A percentile compares a stretch with the other conserved stretches of the same genome.
phyloP scores from a whole-genome alignment of 306 rosid genomes.

The Sphenostylis stenocarpa region DNA sequence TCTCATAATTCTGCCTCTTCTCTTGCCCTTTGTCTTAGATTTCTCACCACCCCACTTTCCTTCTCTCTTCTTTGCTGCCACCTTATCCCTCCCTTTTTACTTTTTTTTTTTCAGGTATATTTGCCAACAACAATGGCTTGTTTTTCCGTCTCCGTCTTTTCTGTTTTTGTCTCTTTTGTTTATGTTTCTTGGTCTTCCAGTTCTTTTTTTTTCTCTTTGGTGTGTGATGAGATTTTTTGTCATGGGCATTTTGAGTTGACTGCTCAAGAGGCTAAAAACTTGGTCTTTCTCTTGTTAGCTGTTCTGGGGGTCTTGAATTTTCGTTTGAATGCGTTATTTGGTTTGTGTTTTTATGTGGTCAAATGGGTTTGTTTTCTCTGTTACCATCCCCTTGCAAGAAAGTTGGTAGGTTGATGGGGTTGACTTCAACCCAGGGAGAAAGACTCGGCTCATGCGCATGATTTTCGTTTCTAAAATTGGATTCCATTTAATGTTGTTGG shows the following conservation, averaged over 20 bases:
- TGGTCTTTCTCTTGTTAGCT: constrained; percentile 25
- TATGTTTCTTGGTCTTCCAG: constrained; percentile 21
- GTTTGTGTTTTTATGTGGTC: constrained; percentile 42
- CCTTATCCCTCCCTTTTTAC: constrained; percentile 37
- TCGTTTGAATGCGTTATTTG: constrained; percentile 27
- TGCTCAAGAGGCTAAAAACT: constrained; percentile 23
- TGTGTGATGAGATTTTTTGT: constrained; percentile 45
- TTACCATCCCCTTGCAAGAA: constrained; percentile 41
- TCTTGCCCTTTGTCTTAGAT: constrained; percentile 11
- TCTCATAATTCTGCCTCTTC: constrained; percentile 27
- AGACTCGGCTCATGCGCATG: constrained; percentile 34
- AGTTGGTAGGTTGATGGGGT: constrained; percentile 89
- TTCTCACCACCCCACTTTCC: constrained; percentile 31
- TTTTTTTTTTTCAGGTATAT: constrained; percentile 43
- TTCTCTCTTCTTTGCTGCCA: constrained; percentile 33
- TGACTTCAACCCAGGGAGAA: constrained; percentile 59
- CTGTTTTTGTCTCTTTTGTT: constrained; percentile 14
- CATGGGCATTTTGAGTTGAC: constrained; percentile 63
- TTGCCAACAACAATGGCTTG: constrained; percentile 28
- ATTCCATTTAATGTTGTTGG: constrained; percentile 31
- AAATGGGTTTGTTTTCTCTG: constrained; percentile 42
- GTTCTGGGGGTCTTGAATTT: constrained; percentile 39
- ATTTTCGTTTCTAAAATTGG: constrained; percentile 27
- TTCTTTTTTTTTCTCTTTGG: neutral
- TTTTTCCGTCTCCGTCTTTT: constrained; percentile 14